Evolutionary conservation across 176 grass and related monocot species (phyloP), one percentile per base, ranked within the genome.

Genomic region (Paspalum vaginatum): DNA sequence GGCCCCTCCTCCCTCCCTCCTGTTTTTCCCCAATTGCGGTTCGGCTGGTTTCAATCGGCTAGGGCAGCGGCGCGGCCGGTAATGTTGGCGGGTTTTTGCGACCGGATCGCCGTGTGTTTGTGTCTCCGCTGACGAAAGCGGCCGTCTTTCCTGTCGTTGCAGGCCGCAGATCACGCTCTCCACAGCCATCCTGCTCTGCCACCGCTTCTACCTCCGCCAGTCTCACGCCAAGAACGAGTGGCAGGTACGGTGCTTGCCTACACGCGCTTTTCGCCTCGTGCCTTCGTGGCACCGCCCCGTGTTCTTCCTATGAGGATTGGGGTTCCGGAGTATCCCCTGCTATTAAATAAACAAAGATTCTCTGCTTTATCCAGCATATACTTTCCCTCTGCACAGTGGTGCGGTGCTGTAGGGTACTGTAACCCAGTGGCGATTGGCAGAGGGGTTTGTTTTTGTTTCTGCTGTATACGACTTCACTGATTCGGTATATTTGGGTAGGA

Each of bases 151-250:
- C 13, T 68, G 38, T 43, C 58, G 52, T 65, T 71, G 53, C 83
- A 93, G 93, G 82, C 93, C 88, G 46, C 80, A 91, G 51, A 80
- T 88, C 56, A 93, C 93, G 53, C 57, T 87, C 52, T 90, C 93
- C 13, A 89, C 93, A 14, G 90, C 85, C 14, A 81, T 81, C 63
- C 51, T 93, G 53, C 81, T 97, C 15, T 93, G 93, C 84, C 90
- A 97, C 60, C 88, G 93, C 18, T 97, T 97, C 54, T 97, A 90
- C 44, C 86, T 93, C 55, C 90, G 73, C 45, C 90, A 90, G 42
- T 97, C 93, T 17, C 93, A 80, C 22, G 83, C 85, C 22, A 88
- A 37, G 86, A 88, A 88, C 83, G 84, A 86, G 71, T 88, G 83
- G 86, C 86, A 88, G 78, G 75, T 87, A 45, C 8, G 17, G 37